A percentile compares a stretch with the other conserved stretches of the same genome.
Evolutionary conservation across 768 basidiomycete species (phyloP).

Genomic region (Mrakia blollopis): DNA sequence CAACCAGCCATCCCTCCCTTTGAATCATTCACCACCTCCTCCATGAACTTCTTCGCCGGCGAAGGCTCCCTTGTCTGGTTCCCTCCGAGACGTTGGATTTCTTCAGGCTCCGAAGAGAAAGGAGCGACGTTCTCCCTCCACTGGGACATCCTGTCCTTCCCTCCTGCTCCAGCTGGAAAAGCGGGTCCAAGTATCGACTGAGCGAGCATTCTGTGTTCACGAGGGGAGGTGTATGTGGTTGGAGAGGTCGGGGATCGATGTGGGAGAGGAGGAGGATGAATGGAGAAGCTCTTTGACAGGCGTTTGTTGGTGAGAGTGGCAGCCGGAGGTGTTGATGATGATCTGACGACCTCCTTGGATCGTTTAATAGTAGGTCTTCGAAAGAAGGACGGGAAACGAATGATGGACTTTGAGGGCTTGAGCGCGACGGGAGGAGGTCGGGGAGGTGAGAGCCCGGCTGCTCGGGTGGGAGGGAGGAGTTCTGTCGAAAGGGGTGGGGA

Average conservation of each 20-base stretch:
- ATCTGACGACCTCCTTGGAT: neutral
- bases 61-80: neutral
- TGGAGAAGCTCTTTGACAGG: neutral
- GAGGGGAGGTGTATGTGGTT: neutral
- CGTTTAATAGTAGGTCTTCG: neutral
- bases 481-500: neutral
- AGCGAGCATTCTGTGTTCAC: neutral
- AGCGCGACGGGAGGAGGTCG: neutral
- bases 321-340: neutral
- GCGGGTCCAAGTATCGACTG: neutral
- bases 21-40: neutral
- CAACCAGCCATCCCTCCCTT: neutral
- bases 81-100: neutral
- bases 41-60: neutral
- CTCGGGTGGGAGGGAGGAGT: neutral
- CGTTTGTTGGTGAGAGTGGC: neutral
- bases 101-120: neutral
- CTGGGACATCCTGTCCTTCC: neutral
- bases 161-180: neutral
- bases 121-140: neutral
- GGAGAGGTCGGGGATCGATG: too few species aligned
- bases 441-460: neutral
- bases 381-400: neutral
- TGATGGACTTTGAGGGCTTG: neutral
- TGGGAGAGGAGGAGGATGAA: too few species aligned